Percentiles rank a stretch among this genome's conserved stretches.
Conservation (phyloP, 805 yeast genomes). For the Scheffersomyces coipomensis region DNA sequence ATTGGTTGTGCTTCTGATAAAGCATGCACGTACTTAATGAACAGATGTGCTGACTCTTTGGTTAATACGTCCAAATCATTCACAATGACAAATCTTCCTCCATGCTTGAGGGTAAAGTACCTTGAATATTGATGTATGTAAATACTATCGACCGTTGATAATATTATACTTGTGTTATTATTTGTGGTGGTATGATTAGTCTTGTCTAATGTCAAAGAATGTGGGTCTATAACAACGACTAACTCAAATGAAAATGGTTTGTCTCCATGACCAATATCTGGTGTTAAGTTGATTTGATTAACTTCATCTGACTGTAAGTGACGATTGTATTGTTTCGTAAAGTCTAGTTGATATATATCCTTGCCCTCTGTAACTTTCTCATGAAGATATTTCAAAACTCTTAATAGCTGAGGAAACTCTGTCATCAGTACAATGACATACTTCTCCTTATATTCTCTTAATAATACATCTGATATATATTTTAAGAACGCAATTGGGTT, state of each 20-base stretch:
- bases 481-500: constrained; percentile 5
- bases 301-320: not conserved
- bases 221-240: constrained; percentile 15
- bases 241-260: constrained; percentile 18
- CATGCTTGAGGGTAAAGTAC: constrained; percentile 30
- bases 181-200: too few species aligned
- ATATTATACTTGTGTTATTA: too few species aligned
- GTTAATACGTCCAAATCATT: constrained; percentile 3
- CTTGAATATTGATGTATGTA: constrained; percentile 35
- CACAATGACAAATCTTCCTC: constrained; percentile 17
- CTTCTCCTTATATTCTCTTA: not conserved
- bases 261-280: constrained; percentile 21
- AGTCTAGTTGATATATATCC: constrained; percentile 1
- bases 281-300: not conserved
- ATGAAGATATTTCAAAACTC: constrained; percentile 1
- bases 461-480: constrained; percentile 1
- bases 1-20: constrained; percentile 14
- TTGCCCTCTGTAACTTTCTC: constrained; percentile 1
- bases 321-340: constrained; percentile 4
- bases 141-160: constrained; percentile 17
- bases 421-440: not conserved
- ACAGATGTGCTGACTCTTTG: constrained; percentile 7
- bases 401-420: not conserved
- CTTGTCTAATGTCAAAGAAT: constrained; percentile 12
- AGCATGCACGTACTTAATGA: too few species aligned